Evolutionary conservation across 352 stramenopile genomes (phyloP), one percentile per base, ranked within the genome.

Genomic region (Globisporangium rhizosaccharum): DNA sequence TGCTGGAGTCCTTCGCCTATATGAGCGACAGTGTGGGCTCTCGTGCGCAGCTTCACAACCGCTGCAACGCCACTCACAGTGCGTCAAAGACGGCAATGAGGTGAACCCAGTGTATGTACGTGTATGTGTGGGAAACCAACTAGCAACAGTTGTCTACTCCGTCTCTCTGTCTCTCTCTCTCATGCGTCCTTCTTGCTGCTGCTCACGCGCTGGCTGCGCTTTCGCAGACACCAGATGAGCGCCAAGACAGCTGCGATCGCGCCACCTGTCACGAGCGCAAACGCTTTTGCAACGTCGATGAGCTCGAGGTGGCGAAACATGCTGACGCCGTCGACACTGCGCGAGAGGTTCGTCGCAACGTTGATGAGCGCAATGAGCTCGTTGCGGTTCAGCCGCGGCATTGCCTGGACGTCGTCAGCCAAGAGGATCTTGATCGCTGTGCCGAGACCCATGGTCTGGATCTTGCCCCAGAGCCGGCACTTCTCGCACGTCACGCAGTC

Each of bases 401-500:
- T 70, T 14, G 71, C 68, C 42, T 93, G 68, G 23, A 90, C 81
- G 58, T 95, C 87, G 20, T 96, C 87, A 3, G 89, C 77, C 26
- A 99, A 93, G 47, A 99, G 71, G 66, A 99, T 97, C 73, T 99
- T 99, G 53, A 99, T 86, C 25, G 96, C 95, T 8, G 96, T 98
- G 30, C 96, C 97, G 52, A 99, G 83, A 41, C 97, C 97, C 67
- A 98, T 81, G 53, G 98, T 98, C 62, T 98, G 91, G 55, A 99
- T 76, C 75, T 99, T 99, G 17, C 96, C 97, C 85, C 97, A 98
- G 3, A 99, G 76, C 11, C 97, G 96, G 73, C 97, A 99, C 70
- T 98, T 98, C 62, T 99, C 96, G 73, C 97, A 99, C 52, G 96
- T 97, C 37, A 99, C 97, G 71, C 97, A 99, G 76, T 99, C 96